These are phyloP conservation scores for Solanum gandarillasii DNA, from an alignment of 257 asterid species.

Conservation along the genomic window DNA sequence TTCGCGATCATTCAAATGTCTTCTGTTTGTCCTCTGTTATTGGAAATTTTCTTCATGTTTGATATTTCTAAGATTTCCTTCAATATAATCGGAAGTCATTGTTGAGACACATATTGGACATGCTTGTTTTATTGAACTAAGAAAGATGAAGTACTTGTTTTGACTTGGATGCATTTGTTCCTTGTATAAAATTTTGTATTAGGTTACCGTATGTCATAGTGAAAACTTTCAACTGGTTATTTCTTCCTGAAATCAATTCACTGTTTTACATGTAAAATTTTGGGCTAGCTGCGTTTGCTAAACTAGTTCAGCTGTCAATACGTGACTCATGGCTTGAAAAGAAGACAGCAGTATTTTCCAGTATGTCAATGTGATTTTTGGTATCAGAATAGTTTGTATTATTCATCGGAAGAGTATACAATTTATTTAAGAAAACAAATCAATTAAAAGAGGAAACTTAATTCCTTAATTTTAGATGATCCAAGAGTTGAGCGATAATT, in stretches of 20 bases:
- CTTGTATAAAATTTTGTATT: not conserved
- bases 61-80: not conserved
- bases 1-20: not conserved
- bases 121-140: not conserved
- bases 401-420: not conserved
- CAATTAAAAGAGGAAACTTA: not conserved
- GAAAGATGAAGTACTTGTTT: not conserved
- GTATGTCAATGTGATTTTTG: not conserved
- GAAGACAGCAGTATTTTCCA: not conserved
- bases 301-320: not conserved
- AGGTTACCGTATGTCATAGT: not conserved
- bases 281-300: not conserved
- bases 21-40: not conserved
- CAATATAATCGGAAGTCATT: not conserved
- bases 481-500: not conserved
- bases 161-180: not conserved
- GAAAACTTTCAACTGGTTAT: not conserved
- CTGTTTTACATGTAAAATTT: not conserved
- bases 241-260: not conserved
- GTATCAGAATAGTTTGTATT: not conserved
- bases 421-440: not conserved
- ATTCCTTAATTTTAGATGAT: not conserved
- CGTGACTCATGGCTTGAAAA: not conserved
- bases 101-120: not conserved
- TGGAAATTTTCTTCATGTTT: not conserved